These are phyloP conservation scores for Geranium brycei DNA, from an alignment of 345 rosid genomes.

Conservation along the genomic window DNA sequence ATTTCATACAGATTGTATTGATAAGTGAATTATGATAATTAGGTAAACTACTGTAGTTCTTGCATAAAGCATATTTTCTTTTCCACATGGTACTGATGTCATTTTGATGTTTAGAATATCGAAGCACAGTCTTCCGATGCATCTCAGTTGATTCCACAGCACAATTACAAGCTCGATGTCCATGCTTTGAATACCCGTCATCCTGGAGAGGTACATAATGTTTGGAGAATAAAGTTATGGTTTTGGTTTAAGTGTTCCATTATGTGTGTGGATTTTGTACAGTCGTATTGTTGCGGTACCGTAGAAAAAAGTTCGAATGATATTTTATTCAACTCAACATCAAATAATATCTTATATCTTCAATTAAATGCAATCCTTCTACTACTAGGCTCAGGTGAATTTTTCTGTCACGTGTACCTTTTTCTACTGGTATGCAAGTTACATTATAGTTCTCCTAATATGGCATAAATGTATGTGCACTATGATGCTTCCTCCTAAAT, in stretches of 20 bases:
- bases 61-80: background rate
- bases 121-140: conserved; percentile 64
- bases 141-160: conserved; percentile 79
- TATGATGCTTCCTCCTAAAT: too few species aligned
- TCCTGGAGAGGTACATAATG: conserved; percentile 72
- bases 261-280: background rate
- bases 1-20: background rate
- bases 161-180: conserved; percentile 88
- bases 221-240: background rate
- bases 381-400: too few species aligned
- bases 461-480: too few species aligned
- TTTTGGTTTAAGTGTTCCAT: background rate
- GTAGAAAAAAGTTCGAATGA: too few species aligned
- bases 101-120: conserved; percentile 45
- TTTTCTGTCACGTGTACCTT: too few species aligned
- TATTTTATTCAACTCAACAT: too few species aligned
- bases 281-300: background rate
- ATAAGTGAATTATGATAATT: background rate
- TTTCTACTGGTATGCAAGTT: too few species aligned
- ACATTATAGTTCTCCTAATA: too few species aligned
- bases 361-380: too few species aligned
- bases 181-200: conserved; percentile 73
- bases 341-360: background rate
- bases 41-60: background rate
- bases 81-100: conserved; percentile 7